Evolutionary conservation across 345 rosid genomes (phyloP).

Genomic region (Boechera stricta): DNA sequence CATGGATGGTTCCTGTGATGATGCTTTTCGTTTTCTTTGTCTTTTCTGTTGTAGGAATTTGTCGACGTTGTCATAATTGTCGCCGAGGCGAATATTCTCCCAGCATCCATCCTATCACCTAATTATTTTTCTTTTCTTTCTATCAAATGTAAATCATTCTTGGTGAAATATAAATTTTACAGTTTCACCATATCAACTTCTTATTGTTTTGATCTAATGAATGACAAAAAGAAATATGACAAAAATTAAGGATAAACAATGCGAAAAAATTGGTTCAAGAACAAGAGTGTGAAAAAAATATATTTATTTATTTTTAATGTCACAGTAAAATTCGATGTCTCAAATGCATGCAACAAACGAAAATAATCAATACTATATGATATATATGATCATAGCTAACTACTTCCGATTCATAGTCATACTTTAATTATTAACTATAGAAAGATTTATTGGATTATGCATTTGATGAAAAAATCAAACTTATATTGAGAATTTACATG

Average conservation of each 20-base stretch:
- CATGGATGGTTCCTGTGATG: constrained; percentile 39
- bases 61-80: constrained; percentile 27
- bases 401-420: neutral
- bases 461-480: neutral
- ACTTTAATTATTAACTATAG: neutral
- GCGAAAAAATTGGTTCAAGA: neutral
- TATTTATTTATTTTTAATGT: too few species aligned
- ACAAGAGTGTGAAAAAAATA: neutral
- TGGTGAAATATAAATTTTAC: constrained; percentile 15
- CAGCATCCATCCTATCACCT: constrained; percentile 39
- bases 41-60: neutral
- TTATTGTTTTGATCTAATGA: neutral
- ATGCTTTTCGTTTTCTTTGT: constrained; percentile 28
- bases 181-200: constrained; percentile 6
- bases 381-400: neutral
- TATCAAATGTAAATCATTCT: neutral
- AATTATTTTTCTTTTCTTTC: neutral
- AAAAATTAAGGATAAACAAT: neutral
- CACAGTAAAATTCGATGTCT: too few species aligned
- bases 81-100: constrained; percentile 47
- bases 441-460: neutral
- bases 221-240: neutral
- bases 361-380: neutral
- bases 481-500: neutral
- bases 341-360: too few species aligned